Evolutionary conservation across 306 rosid genomes (phyloP).

Genomic region (Vigna mungo): DNA sequence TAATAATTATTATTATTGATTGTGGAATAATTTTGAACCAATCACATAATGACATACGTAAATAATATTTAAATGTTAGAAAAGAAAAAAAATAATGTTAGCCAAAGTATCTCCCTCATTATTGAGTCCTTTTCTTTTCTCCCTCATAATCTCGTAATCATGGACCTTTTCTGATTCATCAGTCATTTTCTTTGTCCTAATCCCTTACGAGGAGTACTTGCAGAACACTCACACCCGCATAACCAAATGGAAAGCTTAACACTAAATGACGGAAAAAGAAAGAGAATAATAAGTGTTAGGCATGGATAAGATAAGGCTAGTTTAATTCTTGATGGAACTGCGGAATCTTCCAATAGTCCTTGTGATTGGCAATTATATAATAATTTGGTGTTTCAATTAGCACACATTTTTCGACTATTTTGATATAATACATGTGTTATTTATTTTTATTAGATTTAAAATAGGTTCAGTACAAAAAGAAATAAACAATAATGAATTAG

Average conservation of each 20-base stretch:
- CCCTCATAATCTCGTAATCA: not conserved
- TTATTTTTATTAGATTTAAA: no score
- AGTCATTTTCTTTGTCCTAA: not conserved
- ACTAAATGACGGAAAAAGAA: not conserved
- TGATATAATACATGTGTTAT: no score
- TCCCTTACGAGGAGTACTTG: not conserved
- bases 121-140: not conserved
- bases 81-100: no score
- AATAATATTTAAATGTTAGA: no score
- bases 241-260: not conserved
- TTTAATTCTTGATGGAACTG: slow-evolving; percentile 10
- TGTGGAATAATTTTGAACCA: no score
- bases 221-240: slow-evolving; percentile 6
- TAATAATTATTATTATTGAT: no score
- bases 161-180: not conserved
- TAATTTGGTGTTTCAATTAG: no score
- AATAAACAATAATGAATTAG: no score
- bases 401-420: no score
- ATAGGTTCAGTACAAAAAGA: no score
- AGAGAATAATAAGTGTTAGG: not conserved
- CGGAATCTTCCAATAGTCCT: not conserved
- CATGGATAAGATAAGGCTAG: not conserved
- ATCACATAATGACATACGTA: no score
- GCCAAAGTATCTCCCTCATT: no score
- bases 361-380: not conserved